phyloP scores from a whole-genome alignment of 345 rosid genomes.

The Aethionema arabicum region DNA sequence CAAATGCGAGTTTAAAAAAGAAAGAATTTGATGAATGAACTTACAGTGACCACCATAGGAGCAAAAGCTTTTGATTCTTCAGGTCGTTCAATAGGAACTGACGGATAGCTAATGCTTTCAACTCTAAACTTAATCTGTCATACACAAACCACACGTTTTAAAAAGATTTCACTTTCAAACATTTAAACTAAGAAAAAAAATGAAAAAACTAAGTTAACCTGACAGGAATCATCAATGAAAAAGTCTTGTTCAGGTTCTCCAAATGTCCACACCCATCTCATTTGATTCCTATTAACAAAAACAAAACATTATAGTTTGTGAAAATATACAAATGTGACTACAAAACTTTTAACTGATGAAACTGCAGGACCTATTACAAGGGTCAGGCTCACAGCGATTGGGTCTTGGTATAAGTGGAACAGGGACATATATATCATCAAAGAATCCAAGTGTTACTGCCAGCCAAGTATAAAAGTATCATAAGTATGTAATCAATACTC shows the following conservation, averaged over 20 bases:
- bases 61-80: conserved; percentile 76
- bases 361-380: conserved; percentile 42
- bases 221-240: conserved; percentile 58
- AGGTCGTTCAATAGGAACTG: conserved; percentile 62
- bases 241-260: conserved; percentile 32
- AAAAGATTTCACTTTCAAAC: background rate
- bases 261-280: conserved; percentile 73
- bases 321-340: conserved; percentile 3
- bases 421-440: conserved; percentile 76
- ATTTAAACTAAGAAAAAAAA: background rate
- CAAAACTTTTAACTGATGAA: conserved; percentile 9
- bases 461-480: conserved; percentile 33
- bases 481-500: conserved; percentile 8
- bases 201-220: conserved; percentile 40
- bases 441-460: conserved; percentile 92
- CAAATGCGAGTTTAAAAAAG: background rate
- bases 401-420: conserved; percentile 56
- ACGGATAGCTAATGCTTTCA: conserved; percentile 50
- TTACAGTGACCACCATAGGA: conserved; percentile 81
- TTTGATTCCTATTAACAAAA: conserved; percentile 48
- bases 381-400: conserved; percentile 49
- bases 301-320: background rate
- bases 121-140: conserved; percentile 77
- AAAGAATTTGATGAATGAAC: conserved; percentile 33
- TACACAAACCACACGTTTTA: conserved; percentile 22